Conservation (phyloP, 305 asterid species). For the Fraxinus latifolia region DNA sequence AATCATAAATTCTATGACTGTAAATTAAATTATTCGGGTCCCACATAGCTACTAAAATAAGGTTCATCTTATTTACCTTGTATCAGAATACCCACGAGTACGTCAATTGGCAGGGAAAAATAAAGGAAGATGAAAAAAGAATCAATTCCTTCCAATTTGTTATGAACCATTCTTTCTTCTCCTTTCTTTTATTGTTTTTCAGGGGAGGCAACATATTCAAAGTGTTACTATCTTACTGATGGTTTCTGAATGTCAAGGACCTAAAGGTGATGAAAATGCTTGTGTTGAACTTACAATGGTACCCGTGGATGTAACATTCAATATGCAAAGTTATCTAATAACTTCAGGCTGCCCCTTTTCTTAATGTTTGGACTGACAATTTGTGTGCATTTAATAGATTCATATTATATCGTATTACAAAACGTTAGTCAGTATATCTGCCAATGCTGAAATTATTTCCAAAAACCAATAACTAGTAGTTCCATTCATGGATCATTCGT, state of each 20-base stretch:
- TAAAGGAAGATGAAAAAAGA: background rate
- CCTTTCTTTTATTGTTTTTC: background rate
- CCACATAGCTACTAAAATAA: background rate
- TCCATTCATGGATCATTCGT: constrained; percentile 17
- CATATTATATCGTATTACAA: constrained; percentile 6
- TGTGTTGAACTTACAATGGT: background rate
- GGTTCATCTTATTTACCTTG: background rate
- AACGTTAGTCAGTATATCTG: background rate
- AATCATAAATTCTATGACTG: constrained; percentile 1
- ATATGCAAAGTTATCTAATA: background rate
- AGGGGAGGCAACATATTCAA: constrained; percentile 6
- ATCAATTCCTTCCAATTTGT: background rate
- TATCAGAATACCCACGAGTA: background rate
- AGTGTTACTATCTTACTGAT: background rate
- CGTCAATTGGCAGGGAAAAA: background rate
- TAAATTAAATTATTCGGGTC: background rate
- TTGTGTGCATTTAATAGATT: background rate
- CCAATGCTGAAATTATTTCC: constrained; percentile 13
- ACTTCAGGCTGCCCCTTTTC: constrained; percentile 12
- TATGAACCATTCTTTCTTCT: constrained; percentile 5
- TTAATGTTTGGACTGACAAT: constrained; percentile 7
- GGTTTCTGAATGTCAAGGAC: constrained; percentile 15
- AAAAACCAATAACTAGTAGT: constrained; percentile 13
- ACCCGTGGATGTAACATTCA: background rate
- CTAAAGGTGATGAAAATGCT: background rate